Evolutionary conservation across 805 yeast genomes (phyloP).

Genomic region (Schwanniomyces pseudopolymorphus): DNA sequence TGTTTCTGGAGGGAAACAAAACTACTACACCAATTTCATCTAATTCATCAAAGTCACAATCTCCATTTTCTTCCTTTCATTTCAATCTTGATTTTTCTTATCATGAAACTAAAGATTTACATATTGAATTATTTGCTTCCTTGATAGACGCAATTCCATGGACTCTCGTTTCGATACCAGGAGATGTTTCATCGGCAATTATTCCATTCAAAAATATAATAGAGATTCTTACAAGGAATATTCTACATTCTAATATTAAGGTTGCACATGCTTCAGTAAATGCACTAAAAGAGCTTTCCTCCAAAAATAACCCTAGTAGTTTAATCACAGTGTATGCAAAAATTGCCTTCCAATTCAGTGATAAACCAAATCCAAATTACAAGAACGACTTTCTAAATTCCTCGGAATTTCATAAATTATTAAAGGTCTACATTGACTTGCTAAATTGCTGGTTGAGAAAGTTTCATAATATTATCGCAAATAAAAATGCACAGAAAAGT

Average conservation of each 20-base stretch:
- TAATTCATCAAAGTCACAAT: constrained; percentile 26
- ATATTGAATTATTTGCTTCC: constrained; percentile 64
- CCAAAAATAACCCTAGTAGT: constrained; percentile 65
- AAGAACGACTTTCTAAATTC: constrained; percentile 62
- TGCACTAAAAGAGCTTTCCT: constrained; percentile 65
- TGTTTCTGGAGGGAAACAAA: constrained; percentile 18
- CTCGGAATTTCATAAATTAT: constrained; percentile 54
- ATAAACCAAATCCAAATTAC: constrained; percentile 57
- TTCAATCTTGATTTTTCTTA: constrained; percentile 38
- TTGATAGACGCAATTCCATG: constrained; percentile 75
- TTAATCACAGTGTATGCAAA: constrained; percentile 75
- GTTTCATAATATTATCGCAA: constrained; percentile 36
- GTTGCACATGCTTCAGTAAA: constrained; percentile 63
- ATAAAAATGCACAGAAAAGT: constrained; percentile 15
- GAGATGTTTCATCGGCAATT: constrained; percentile 36
- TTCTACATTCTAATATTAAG: constrained; percentile 63
- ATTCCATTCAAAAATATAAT: constrained; percentile 63
- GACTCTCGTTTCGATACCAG: constrained; percentile 35
- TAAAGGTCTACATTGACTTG: constrained; percentile 75
- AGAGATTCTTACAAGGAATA: constrained; percentile 75
- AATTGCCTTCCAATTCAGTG: constrained; percentile 77
- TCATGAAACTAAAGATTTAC: constrained; percentile 34
- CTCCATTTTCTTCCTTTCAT: constrained; percentile 41
- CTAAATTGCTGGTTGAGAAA: constrained; percentile 80
- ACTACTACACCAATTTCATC: constrained; percentile 10